Conservation (phyloP, 1,139 yeast species). For the Hyphopichia khmerensis region DNA sequence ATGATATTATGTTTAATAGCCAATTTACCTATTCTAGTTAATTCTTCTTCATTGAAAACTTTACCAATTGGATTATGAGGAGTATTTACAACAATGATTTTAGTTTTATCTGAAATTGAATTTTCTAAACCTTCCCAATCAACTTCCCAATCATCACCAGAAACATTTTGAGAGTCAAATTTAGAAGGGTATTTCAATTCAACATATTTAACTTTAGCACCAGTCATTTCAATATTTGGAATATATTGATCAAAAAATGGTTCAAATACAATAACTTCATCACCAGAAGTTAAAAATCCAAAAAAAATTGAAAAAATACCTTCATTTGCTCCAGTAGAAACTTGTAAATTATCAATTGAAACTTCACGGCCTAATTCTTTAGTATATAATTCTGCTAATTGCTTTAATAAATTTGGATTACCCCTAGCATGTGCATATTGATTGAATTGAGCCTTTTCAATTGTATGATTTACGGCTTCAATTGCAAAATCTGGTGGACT, state of each 20-base stretch:
- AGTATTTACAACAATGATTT: slow-evolving; percentile 81
- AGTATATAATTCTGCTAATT: slow-evolving; percentile 70
- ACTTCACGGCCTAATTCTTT: slow-evolving; percentile 63
- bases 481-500: slow-evolving; percentile 90
- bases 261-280: slow-evolving; percentile 95
- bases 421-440: slow-evolving; percentile 95
- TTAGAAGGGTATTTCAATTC: slow-evolving; percentile 83
- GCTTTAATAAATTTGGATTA: slow-evolving; percentile 67
- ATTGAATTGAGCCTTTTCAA: slow-evolving; percentile 69
- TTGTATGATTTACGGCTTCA: slow-evolving; percentile 75
- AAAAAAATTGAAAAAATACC: slow-evolving; percentile 85
- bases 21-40: slow-evolving; percentile 69
- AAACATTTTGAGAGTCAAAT: slow-evolving; percentile 58
- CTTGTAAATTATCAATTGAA: slow-evolving; percentile 63
- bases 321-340: slow-evolving; percentile 97
- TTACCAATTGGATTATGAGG: slow-evolving; percentile 98
- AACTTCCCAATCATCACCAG: slow-evolving; percentile 84
- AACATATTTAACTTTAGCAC: slow-evolving; percentile 86
- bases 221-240: slow-evolving; percentile 88
- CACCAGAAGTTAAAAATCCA: slow-evolving; percentile 83
- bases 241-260: slow-evolving; percentile 97
- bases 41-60: slow-evolving; percentile 73
- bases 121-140: slow-evolving; percentile 74
- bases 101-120: slow-evolving; percentile 73
- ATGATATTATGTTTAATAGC: slow-evolving; percentile 82